These are phyloP conservation scores for Hordeum marinum DNA, from an alignment of 176 grass and related monocot species.

Conservation along the genomic window DNA sequence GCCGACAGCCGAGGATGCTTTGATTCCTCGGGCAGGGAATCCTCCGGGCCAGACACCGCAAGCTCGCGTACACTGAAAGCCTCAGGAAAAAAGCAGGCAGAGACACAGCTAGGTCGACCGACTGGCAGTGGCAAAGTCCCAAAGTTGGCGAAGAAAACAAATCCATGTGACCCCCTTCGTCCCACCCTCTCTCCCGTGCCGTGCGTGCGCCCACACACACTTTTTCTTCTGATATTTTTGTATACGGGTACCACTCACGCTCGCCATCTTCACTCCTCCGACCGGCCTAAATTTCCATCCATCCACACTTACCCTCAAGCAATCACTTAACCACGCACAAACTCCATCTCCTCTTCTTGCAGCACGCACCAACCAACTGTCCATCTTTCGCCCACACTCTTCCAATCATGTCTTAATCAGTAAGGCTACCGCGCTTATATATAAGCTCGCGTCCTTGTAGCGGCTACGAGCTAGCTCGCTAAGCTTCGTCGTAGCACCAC, in stretches of 20 bases:
- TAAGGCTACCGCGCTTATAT: background rate
- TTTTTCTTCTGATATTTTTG: background rate
- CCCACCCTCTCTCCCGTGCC: background rate
- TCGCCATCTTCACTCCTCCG: background rate
- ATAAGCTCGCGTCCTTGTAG: background rate
- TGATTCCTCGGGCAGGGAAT: background rate
- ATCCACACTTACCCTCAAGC: slow-evolving; percentile 23
- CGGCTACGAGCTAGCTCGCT: background rate
- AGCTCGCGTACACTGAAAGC: background rate
- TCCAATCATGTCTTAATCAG: background rate
- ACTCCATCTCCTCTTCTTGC: background rate
- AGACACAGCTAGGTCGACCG: background rate
- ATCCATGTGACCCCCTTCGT: slow-evolving; percentile 32
- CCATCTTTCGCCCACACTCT: slow-evolving; percentile 37
- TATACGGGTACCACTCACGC: background rate
- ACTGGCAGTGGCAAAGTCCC: slow-evolving; percentile 4
- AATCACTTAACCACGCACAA: slow-evolving; percentile 35
- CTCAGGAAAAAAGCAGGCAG: background rate
- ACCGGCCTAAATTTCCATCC: background rate
- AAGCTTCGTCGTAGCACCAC: background rate
- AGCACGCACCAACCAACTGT: slow-evolving; percentile 1
- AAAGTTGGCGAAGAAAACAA: slow-evolving; percentile 44
- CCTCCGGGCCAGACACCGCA: background rate
- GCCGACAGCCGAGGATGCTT: background rate
- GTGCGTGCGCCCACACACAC: background rate